These are phyloP conservation scores for Phytopythium cucurbitacearum DNA, from an alignment of 352 stramenopile genomes.

Conservation along the genomic window DNA sequence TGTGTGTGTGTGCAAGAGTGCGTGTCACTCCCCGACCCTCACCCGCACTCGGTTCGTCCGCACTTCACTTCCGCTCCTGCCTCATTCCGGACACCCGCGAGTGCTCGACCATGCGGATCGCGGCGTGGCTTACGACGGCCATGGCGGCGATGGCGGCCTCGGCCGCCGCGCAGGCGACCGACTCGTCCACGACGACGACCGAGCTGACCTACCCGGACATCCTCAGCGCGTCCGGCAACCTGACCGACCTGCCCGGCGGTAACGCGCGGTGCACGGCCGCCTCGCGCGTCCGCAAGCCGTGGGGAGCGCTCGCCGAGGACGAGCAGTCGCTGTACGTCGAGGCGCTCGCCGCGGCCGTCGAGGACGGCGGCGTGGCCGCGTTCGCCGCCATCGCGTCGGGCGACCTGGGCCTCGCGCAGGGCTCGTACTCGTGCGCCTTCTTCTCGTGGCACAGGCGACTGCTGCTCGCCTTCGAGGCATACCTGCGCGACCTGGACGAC, in stretches of 20 bases:
- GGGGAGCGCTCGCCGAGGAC: constrained; percentile 27
- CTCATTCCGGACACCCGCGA: not conserved
- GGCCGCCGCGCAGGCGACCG: constrained; percentile 8
- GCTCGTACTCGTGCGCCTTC: constrained; percentile 52
- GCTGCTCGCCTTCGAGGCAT: constrained; percentile 60
- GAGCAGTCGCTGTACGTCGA: constrained; percentile 62
- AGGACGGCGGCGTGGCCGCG: constrained; percentile 37
- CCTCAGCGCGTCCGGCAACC: constrained; percentile 30
- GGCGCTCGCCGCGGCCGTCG: constrained; percentile 31
- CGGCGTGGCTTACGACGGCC: constrained; percentile 3
- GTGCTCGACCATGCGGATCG: constrained; percentile 1
- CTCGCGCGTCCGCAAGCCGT: constrained; percentile 48
- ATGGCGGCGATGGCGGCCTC: constrained; percentile 7
- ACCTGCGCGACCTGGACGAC: constrained; percentile 47
- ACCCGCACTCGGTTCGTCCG: not conserved
- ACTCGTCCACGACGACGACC: constrained; percentile 15
- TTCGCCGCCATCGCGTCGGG: constrained; percentile 50
- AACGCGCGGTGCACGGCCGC: constrained; percentile 33
- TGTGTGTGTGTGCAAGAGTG: too few species aligned
- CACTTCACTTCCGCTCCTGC: constrained; percentile 2
- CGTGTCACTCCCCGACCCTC: too few species aligned
- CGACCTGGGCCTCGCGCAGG: constrained; percentile 40
- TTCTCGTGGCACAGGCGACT: constrained; percentile 64
- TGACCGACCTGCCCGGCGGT: constrained; percentile 43
- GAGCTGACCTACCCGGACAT: constrained; percentile 27